A percentile compares a stretch with the other conserved stretches of the same genome.
Conservation (phyloP, 148 eudicot genomes). For the Rhododendron henanense region DNA sequence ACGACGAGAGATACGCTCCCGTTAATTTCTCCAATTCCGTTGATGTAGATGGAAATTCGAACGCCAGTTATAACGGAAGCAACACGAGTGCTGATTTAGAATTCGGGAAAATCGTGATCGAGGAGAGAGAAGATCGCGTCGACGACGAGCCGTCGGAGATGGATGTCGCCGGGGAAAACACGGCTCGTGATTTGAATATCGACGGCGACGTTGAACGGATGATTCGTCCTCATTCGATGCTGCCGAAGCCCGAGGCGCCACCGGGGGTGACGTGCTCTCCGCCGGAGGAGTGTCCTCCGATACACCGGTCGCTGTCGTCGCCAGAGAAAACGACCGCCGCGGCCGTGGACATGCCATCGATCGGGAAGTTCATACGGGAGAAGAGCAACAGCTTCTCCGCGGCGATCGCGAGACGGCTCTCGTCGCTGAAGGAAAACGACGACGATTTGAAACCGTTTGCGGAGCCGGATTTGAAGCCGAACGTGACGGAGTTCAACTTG, state of each 20-base stretch:
- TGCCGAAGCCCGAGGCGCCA: slow-evolving; percentile 68
- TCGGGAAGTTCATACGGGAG: slow-evolving; percentile 62
- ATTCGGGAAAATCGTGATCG: slow-evolving; percentile 4
- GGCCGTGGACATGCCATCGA: slow-evolving; percentile 36
- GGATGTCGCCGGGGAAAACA: background rate
- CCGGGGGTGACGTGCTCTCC: slow-evolving; percentile 29
- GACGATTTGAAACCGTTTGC: slow-evolving; percentile 12
- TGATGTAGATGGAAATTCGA: background rate
- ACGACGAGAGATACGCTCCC: background rate
- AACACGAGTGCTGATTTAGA: background rate
- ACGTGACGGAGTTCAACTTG: slow-evolving; percentile 66
- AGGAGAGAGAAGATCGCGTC: background rate
- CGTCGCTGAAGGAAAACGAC: slow-evolving; percentile 21
- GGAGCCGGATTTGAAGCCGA: slow-evolving; percentile 2
- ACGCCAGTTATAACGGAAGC: background rate
- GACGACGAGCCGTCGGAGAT: slow-evolving; percentile 1
- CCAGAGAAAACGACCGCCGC: slow-evolving; percentile 22
- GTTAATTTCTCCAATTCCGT: slow-evolving; percentile 2
- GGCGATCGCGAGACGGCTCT: slow-evolving; percentile 50
- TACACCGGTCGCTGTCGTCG: slow-evolving; percentile 16
- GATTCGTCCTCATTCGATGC: slow-evolving; percentile 40
- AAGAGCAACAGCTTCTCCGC: slow-evolving; percentile 51
- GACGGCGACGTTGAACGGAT: slow-evolving; percentile 9
- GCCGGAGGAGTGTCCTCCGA: background rate
- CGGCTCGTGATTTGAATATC: background rate